phyloP scores from a whole-genome alignment of 2,329 filamentous ascomycete genomes.

The Elsinoe batatas region DNA sequence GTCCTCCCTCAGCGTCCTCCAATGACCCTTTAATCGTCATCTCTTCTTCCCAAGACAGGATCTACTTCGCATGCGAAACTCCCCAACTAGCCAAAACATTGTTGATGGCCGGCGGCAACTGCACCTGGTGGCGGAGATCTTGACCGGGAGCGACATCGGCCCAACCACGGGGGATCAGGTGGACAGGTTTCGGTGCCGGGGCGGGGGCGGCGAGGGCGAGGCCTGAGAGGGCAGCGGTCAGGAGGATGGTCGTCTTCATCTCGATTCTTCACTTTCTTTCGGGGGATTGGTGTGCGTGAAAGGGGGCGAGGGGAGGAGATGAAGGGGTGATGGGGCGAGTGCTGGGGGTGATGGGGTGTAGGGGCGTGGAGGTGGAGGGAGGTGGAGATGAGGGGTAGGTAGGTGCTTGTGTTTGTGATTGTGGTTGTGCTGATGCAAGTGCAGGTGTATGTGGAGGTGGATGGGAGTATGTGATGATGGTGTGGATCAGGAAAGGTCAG shows the following conservation, averaged over 20 bases:
- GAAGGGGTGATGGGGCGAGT: no score
- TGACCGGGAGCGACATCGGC: slow-evolving; percentile 72
- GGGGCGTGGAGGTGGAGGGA: not conserved
- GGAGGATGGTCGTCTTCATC: slow-evolving; percentile 55
- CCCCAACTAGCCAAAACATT: slow-evolving; percentile 67
- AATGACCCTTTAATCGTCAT: not conserved
- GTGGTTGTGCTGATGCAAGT: slow-evolving; percentile 68
- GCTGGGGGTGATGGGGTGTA: not conserved
- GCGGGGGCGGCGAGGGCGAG: slow-evolving; percentile 48
- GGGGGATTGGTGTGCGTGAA: not conserved
- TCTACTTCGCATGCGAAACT: slow-evolving; percentile 52
- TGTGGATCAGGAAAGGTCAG: slow-evolving; percentile 82
- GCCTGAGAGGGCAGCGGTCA: not conserved
- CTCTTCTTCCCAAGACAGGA: not conserved
- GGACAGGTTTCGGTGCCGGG: not conserved
- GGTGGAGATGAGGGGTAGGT: not conserved
- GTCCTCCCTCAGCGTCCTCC: not conserved
- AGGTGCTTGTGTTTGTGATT: slow-evolving; percentile 33
- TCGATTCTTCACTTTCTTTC: slow-evolving; percentile 52
- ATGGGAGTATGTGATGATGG: slow-evolving; percentile 65
- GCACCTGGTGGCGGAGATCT: slow-evolving; percentile 75
- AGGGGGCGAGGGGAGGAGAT: not conserved
- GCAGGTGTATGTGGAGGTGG: slow-evolving; percentile 77
- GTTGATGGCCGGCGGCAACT: slow-evolving; percentile 73
- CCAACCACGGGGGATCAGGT: slow-evolving; percentile 54